Base-by-base conservation (phyloP, 2,329 filamentous ascomycete genomes). In the Tolypocladium nubicola region DNA sequence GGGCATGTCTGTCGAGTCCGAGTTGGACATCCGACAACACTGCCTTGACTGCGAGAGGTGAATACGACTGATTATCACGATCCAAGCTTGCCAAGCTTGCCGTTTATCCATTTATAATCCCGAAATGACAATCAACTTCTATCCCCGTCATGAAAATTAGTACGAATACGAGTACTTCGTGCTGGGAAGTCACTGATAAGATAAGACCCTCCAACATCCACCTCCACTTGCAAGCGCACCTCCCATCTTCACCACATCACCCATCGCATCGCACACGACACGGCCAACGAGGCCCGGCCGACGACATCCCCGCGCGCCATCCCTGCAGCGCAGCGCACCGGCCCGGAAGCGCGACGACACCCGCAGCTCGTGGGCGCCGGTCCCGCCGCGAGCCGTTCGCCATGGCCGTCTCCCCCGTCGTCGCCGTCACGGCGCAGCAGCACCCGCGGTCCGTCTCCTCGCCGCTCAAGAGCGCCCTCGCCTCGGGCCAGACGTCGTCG, bases 321-420 rank as follows among this genome's bases (percentile, higher is more conserved):
- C 9, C 47, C 19, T 4, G 8, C 30, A 21, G 16, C 30, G 26
- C 5, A n/a, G 30, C 47, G 35, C 47, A 2, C n/a, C 16, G 26
- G 19, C 19, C 16, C 26, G 47, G 5, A 50, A 10, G 2, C 47
- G 16, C 26, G 26, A 10, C n/a, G 45, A 30, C 11, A 39, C 19
- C 50, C 8, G 23, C 43, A 16, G 43, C 43, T 47, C 16, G 26
- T n/a, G 26, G 30, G 16, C 30, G 47, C 47, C 19, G 7, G 26
- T 33, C 23, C 26, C 7, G n/a, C 26, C 6, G 39, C 37, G 7
- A 23, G 30, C 41, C 8, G 13, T n/a, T 16, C 39, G 23, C 38
- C 59, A 79, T 79, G 77, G 72, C 76, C 58, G 68, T 73, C 62
- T 80, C 77, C 16, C 77, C 77, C 16, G 71, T 79, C 58, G 71